Base-by-base conservation (phyloP, 345 rosid genomes). In the Salix caprea region DNA sequence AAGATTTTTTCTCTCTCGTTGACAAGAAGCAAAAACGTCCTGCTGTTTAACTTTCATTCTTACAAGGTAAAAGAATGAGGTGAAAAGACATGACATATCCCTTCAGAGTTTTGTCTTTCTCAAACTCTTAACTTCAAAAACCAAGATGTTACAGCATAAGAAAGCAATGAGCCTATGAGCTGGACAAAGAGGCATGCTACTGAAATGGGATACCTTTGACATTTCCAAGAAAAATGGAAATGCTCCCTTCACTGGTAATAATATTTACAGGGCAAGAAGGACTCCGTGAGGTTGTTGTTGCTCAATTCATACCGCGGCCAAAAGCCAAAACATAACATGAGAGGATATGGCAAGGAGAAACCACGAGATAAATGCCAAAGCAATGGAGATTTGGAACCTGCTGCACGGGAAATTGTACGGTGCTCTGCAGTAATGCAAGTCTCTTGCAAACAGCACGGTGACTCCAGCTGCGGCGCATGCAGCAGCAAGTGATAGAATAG, bases 281-380 rank as follows among this genome's bases (percentile, higher is more conserved):
- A 74, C 61, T 54, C 23, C 15, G 67, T 7, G 67, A 14, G 61
- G 23, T 32, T 30, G 61, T 6, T 44, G 37, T 65, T 5, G 16
- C 28, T 64, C 26, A 52, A 44, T 48, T 76, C 76, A 84, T 64
- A 81, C 56, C 10, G 82, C 46, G 15, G 87, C 87, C 80, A 84
- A 54, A 23, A 84, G 82, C 87, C 87, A 81, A 74, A 84, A 76
- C 87, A 84, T 84, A 26, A 79, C 78, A 52, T 78, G 84, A 74
- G 84, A 84, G 23, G 87, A 84, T 67, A 81, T 67, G 46, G 78
- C 87, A 46, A 81, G 73, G 65, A 84, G 82, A 71, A 76, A 67
- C 87, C 84, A 84, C 60, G 84, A 75, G 65, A 79, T 60, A 62
- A 84, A 84, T 32, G 87, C 87, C 68, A 84, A 74, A 67, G 58